Base-by-base conservation (phyloP, 2,329 filamentous ascomycete genomes). In the Paraphoma sp. region DNA sequence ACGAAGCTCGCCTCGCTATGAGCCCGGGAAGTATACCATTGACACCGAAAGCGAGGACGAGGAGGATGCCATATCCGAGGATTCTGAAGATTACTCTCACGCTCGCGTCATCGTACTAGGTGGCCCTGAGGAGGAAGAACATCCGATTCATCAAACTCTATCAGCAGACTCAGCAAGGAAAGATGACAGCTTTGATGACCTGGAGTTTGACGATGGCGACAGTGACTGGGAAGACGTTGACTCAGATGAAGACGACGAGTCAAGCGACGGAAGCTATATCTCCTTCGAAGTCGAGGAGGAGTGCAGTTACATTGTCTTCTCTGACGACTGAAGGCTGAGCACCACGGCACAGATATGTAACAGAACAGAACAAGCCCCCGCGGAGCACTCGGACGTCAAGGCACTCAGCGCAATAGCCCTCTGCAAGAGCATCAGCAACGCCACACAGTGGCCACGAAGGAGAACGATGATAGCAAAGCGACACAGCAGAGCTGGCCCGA, bases 1-100 rank as follows among this genome's bases (percentile, higher is more conserved):
- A 48, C 59, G 62, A 42, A 61, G 58, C 43, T 71, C 67, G 4
- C 67, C 62, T 11, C 67, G 71, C n/a, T 73, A 73, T 36, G 65
- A 72, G 30, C 64, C 69, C 14, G 70, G 70, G 10, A 69, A 67
- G 23, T 69, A 71, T 45, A 62, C 62, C 1, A 10, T 57, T 10
- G 30, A 47, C 6, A 30, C 54, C 14, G 33, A 55, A 9, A 54
- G 54, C 9, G 47, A 51, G 10, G 46, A 53, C 9, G 52, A 64
- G 1, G 51, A 53, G 3, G 63, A 65, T 18, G 57, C 51, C 3
- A 30, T 62, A 1, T 64, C 64, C 0, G 64, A 70, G 43, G 66
- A 69, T 18, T 62, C 63, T 1, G 66, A 69, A 51, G 62, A 67
- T 41, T 63, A 63, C 45, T 58, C 56, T 2, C 55, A 59, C 7